Base-by-base conservation (phyloP, 208 protist genomes). In the Wallacemonas rigidus region DNA sequence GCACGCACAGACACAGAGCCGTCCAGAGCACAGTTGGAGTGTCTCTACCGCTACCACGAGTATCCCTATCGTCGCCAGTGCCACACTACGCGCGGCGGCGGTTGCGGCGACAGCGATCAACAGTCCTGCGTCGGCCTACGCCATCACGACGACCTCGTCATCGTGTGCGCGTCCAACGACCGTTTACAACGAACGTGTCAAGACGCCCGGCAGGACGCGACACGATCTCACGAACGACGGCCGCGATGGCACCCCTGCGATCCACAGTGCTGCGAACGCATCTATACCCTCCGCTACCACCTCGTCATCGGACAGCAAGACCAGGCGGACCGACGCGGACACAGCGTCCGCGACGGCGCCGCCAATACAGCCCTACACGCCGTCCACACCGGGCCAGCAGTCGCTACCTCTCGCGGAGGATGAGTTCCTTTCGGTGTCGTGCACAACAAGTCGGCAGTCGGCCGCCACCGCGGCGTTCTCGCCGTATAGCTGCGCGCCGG, bases 351-450 rank as follows among this genome's bases (percentile, higher is more conserved):
- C 14, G 53, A 57, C 26, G 53, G 53, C 17, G 14, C 53, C 53
- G 11, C 53, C 53, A 5, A n/a, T 6, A 40, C 56, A n/a, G 9
- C 56, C 56, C 14, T 41, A 44, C 44, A 38, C 3, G 56, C 56
- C 56, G 26, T 6, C 38, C 15, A 9, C 54, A 35, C 15, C 54
- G 54, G 15, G 15, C 6, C 54, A 58, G 17, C 54, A 6, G 56
- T 41, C 26, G 41, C 41, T 11, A 8, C 15, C 41, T 14, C 0
- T 4, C 6, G 60, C 41, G 40, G 60, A 65, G 60, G 60, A 53
- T 8, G 60, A 65, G 60, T n/a, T 48, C 41, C 60, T 65, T 11
- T 65, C 60, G n/a, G 12, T 65, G 14, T 65, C 60, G 3, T 41
- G 43, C 12, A 41, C 38, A 4, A 65, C 60, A 15, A 65, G 60